These are phyloP conservation scores for Solanum appendiculatum DNA, from an alignment of 257 asterid species.

Conservation along the genomic window DNA sequence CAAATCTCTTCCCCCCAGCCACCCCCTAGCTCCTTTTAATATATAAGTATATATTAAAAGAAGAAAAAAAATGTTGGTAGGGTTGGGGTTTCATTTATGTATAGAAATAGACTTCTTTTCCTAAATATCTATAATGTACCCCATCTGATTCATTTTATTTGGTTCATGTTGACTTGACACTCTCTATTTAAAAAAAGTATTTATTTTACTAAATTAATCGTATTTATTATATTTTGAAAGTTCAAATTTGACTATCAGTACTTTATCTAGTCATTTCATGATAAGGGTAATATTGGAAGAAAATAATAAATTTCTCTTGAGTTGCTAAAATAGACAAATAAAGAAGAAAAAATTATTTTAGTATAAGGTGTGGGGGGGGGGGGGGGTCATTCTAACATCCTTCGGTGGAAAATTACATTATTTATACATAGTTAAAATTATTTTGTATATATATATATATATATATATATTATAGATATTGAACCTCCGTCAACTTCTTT, in stretches of 20 bases:
- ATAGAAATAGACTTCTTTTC: not conserved
- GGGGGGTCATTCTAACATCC: not conserved
- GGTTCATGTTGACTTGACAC: not conserved
- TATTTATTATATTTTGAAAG: not conserved
- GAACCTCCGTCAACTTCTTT: no score
- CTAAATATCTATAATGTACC: not conserved
- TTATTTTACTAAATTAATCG: not conserved
- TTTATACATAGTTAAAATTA: no score
- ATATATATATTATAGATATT: no score
- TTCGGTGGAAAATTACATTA: not conserved
- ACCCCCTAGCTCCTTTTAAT: not conserved
- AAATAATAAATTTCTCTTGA: not conserved
- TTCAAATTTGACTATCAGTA: not conserved
- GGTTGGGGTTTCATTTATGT: not conserved
- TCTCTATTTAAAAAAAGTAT: no score
- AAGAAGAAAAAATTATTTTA: not conserved
- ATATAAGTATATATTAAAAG: no score
- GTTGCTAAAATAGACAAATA: not conserved
- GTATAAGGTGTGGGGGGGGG: not conserved
- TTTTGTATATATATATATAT: no score
- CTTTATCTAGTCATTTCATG: no score
- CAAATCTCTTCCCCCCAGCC: not conserved
- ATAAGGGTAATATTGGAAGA: not conserved
- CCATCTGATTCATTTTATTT: not conserved
- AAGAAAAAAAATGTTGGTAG: not conserved